Evolutionary conservation across 768 basidiomycete genomes (phyloP).

Genomic region (Psilocybe azurescens): DNA sequence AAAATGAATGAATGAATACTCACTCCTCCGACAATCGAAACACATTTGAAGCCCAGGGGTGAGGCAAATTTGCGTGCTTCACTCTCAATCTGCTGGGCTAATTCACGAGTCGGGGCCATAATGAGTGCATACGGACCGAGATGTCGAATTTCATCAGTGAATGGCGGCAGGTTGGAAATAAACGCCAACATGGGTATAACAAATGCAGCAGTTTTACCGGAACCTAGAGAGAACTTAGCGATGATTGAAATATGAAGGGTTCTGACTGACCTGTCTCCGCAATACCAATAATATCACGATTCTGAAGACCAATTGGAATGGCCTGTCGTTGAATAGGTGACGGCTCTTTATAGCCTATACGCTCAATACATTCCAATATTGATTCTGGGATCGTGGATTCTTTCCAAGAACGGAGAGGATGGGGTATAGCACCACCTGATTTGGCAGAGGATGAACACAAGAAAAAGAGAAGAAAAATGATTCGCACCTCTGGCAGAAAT

Average conservation of each 20-base stretch:
- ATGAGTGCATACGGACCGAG: slow-evolving; percentile 94
- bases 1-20: slow-evolving; percentile 32
- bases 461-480: slow-evolving; percentile 5
- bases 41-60: slow-evolving; percentile 90
- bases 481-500: slow-evolving; percentile 86
- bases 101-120: slow-evolving; percentile 95
- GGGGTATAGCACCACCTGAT: slow-evolving; percentile 89
- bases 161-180: slow-evolving; percentile 83
- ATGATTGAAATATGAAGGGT: slow-evolving; percentile 1
- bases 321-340: slow-evolving; percentile 98
- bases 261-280: slow-evolving; percentile 88
- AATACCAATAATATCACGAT: slow-evolving; percentile 97
- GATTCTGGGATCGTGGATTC: slow-evolving; percentile 83
- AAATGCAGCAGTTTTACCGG: slow-evolving; percentile 98
- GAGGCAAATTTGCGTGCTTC: slow-evolving; percentile 92
- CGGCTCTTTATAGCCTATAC: slow-evolving; percentile 96
- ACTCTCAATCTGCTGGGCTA: slow-evolving; percentile 96
- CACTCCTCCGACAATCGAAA: slow-evolving; percentile 98
- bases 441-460: background rate
- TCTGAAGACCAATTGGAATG: slow-evolving; percentile 97
- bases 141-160: slow-evolving; percentile 93
- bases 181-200: slow-evolving; percentile 98
- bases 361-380: slow-evolving; percentile 85
- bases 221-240: slow-evolving; percentile 57
- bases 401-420: slow-evolving; percentile 90